Evolutionary conservation across 805 yeast genomes (phyloP).

Genomic region (Debaryomyces prosopidis): DNA sequence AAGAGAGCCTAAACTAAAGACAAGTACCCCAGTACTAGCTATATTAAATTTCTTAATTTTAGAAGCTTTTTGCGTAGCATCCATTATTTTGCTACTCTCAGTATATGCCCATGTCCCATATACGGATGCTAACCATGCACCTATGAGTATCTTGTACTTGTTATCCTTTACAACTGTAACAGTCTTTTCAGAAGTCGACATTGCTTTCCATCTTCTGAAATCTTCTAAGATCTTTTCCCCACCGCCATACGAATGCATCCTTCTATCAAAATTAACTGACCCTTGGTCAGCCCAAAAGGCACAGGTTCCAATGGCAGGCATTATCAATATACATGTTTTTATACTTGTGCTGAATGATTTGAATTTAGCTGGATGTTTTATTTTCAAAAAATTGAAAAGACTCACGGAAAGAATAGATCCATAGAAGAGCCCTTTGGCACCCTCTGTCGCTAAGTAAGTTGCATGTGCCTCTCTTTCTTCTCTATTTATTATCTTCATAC

Average conservation of each 20-base stretch:
- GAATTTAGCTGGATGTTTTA: slow-evolving; percentile 34
- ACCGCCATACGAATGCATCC: slow-evolving; percentile 31
- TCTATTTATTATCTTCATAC: slow-evolving; percentile 36
- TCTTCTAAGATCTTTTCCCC: slow-evolving; percentile 33
- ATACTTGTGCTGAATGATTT: slow-evolving; percentile 36
- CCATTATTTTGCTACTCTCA: slow-evolving; percentile 72
- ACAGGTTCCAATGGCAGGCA: slow-evolving; percentile 39
- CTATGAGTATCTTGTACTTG: slow-evolving; percentile 36
- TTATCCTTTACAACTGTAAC: slow-evolving; percentile 27
- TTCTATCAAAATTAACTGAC: slow-evolving; percentile 42
- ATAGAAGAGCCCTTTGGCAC: slow-evolving; percentile 38
- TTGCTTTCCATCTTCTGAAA: slow-evolving; percentile 33
- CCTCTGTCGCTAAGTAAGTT: slow-evolving; percentile 34
- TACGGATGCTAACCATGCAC: slow-evolving; percentile 41
- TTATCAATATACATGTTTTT: slow-evolving; percentile 36
- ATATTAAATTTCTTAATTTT: slow-evolving; percentile 30
- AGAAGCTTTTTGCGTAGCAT: slow-evolving; percentile 75
- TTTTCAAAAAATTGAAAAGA: slow-evolving; percentile 30
- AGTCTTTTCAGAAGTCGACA: slow-evolving; percentile 30
- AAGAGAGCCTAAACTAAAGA: background rate
- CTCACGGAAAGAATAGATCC: slow-evolving; percentile 35
- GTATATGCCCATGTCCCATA: slow-evolving; percentile 74
- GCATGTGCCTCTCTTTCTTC: slow-evolving; percentile 44
- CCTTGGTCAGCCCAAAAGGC: slow-evolving; percentile 48
- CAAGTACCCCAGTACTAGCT: background rate